Conservation (phyloP, 257 asterid species). For the Pogostemon cablin region DNA sequence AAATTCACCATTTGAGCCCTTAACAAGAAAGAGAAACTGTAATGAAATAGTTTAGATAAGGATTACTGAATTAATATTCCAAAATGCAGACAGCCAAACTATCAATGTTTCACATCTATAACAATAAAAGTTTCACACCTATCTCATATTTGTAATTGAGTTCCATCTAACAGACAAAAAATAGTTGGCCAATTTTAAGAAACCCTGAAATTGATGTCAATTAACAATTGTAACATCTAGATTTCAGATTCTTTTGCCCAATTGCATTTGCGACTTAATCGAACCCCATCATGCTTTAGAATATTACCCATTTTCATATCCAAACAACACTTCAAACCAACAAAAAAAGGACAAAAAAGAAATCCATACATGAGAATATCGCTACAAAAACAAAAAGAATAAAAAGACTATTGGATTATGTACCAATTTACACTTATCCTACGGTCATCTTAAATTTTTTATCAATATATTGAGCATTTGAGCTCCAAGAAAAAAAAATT, state of each 20-base stretch:
- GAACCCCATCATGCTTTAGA: neutral
- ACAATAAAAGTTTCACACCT: neutral
- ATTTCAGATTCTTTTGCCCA: too few species aligned
- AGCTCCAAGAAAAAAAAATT: neutral
- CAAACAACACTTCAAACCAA: conserved; percentile 5
- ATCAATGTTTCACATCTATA: neutral
- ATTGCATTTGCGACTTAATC: neutral
- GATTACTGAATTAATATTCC: too few species aligned
- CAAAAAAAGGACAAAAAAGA: conserved; percentile 8
- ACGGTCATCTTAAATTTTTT: neutral
- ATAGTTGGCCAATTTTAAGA: neutral
- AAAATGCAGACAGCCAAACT: too few species aligned
- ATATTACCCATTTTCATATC: neutral
- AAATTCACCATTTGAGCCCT: too few species aligned
- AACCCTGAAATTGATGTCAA: neutral
- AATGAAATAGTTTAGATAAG: too few species aligned
- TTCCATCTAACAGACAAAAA: neutral
- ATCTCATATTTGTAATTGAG: neutral
- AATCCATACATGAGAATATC: neutral
- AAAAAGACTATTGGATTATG: neutral
- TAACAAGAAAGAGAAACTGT: too few species aligned
- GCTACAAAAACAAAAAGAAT: neutral
- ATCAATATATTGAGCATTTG: neutral
- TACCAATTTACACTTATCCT: neutral
- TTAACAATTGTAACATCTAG: neutral